Evolutionary conservation across 1,284 basidiomycete species (phyloP).

Genomic region (Cryptococcus deneoformans): DNA sequence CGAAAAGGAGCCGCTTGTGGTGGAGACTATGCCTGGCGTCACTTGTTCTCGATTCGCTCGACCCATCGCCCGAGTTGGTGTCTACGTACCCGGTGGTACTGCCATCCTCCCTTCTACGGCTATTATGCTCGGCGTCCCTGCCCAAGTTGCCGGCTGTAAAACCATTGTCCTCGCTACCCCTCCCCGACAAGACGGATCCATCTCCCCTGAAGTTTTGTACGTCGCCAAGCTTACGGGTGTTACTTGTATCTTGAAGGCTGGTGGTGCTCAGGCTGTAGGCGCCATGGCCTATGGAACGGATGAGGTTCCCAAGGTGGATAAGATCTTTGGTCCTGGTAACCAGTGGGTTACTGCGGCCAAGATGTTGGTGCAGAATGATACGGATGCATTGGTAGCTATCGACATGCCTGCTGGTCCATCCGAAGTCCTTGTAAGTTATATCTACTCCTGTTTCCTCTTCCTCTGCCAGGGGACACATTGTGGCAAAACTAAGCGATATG

Average conservation of each 20-base stretch:
- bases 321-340: conserved; percentile 98
- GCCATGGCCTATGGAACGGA: conserved; percentile 96
- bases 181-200: conserved; percentile 81
- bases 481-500: background rate
- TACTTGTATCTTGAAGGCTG: conserved; percentile 83
- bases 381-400: conserved; percentile 93
- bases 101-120: conserved; percentile 96
- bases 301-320: conserved; percentile 98
- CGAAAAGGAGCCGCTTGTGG: conserved; percentile 66
- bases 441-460: background rate
- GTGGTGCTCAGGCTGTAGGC: conserved; percentile 96
- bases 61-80: conserved; percentile 89
- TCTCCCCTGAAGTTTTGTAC: conserved; percentile 94
- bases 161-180: conserved; percentile 94
- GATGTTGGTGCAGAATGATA: conserved; percentile 98
- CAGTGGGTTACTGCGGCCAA: conserved; percentile 99
- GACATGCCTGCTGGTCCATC: conserved; percentile 99
- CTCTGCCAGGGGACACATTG: background rate
- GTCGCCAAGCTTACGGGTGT: conserved; percentile 86
- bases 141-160: conserved; percentile 93
- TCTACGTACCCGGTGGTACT: conserved; percentile 98
- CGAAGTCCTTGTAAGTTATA: conserved; percentile 78
- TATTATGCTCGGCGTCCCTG: conserved; percentile 96
- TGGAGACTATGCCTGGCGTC: conserved; percentile 98
- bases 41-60: conserved; percentile 90